Evolutionary conservation across 2,329 filamentous ascomycete genomes (phyloP), one percentile per base, ranked within the genome.

Genomic region (Fusarium praegraminearum): DNA sequence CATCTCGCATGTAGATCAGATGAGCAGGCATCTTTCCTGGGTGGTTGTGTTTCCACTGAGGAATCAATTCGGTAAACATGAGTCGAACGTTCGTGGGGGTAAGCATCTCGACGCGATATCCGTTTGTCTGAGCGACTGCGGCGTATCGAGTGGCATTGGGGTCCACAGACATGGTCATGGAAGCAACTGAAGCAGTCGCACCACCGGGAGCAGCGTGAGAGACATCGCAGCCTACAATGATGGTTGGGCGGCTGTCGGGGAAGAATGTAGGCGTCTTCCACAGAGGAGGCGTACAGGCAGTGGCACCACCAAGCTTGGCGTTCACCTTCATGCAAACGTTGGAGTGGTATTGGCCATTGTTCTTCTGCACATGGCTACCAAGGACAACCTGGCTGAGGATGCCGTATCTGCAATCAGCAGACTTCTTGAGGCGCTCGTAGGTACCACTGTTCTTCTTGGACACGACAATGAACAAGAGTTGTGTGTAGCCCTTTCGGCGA

Each of bases 271-370:
- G 50, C 1, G 73, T 65, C 49, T 76, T 78, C 78, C 79, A 81
- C 1, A 80, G 76, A 7, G 78, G 73, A 15, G 70, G 67, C 2
- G 79, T 80, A 45, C 78, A 83, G 54, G 82, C 90, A 1, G 93
- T 98, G 0, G 88, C 86, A 8, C 96, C 96, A 16, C 96, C 96
- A 4, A 99, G 86, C 83, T 99, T 99, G 5, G 93, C 92, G 74
- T 99, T 98, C 70, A 99, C 89, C 83, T 99, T 99, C 93, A 99
- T 96, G 69, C 90, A 87, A 0, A 99, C 93, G 67, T 99, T 99
- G 1, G 93, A 96, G 75, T 93, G 91, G 80, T 98, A 98, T 75
- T 99, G 96, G 0, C 86, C 86, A 24, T 91, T 88, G 18, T 87
- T 88, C 77, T 91, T 91, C 38, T 82, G 74, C 1, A 95, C 92